These are phyloP conservation scores for Trichoderma parareesei DNA, from an alignment of 495 filamentous ascomycete genomes.

Conservation along the genomic window DNA sequence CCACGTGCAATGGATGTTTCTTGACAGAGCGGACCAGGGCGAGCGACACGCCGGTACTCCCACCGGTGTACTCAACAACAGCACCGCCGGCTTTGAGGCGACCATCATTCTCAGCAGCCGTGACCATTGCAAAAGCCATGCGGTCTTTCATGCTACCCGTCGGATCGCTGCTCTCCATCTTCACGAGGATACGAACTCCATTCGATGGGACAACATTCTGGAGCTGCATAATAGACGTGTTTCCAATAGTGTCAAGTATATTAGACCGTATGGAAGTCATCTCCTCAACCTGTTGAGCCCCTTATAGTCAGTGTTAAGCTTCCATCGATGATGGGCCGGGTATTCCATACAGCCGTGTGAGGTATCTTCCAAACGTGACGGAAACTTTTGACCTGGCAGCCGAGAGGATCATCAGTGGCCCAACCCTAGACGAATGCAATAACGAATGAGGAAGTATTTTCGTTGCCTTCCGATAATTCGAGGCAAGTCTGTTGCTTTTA, in stretches of 20 bases:
- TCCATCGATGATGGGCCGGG: too few relatives aligned
- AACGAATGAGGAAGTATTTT: too few relatives aligned
- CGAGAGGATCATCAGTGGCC: too few relatives aligned
- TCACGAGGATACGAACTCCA: slow-evolving; percentile 6
- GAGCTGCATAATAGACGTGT: slow-evolving; percentile 8
- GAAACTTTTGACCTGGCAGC: too few relatives aligned
- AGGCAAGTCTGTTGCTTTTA: too few relatives aligned
- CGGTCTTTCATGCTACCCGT: slow-evolving; percentile 13
- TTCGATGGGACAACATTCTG: slow-evolving; percentile 1
- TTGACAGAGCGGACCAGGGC: slow-evolving; percentile 6
- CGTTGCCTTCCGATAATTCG: too few relatives aligned
- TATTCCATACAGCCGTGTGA: too few relatives aligned
- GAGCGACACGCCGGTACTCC: slow-evolving; percentile 10
- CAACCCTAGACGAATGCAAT: too few relatives aligned
- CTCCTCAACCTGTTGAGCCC: not conserved
- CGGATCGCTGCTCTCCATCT: slow-evolving; percentile 10
- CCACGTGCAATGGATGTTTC: slow-evolving; percentile 1
- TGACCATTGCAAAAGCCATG: slow-evolving; percentile 12
- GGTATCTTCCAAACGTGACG: too few relatives aligned
- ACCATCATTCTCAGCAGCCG: slow-evolving; percentile 6
- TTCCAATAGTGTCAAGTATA: slow-evolving; percentile 12
- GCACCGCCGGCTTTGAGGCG: slow-evolving; percentile 7
- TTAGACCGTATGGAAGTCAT: not conserved
- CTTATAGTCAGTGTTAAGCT: not conserved
- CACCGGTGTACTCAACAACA: slow-evolving; percentile 11